Base-by-base conservation (phyloP, 352 stramenopile genomes). In the Globisporangium cylindrosporum region DNA sequence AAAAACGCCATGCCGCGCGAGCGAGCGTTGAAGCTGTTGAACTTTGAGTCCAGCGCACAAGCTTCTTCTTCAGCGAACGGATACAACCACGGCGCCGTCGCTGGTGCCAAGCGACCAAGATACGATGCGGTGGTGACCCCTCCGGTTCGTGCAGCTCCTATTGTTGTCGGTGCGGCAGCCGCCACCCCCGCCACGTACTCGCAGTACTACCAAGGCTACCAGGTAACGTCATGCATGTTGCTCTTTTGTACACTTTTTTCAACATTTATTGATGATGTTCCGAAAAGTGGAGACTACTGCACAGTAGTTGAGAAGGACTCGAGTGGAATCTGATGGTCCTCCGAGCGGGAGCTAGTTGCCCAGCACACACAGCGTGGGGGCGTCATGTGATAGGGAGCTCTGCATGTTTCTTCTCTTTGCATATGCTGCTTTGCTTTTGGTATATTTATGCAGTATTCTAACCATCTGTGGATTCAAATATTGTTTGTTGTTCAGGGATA, bases 201-300 rank as follows among this genome's bases (percentile, higher is more conserved):
- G 8, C 74, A 83, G 59, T 93, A 92, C 72, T 91, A 91, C 70
- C 82, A 91, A 77, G 78, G 80, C 78, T 91, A 91, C 55, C 85
- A 91, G 84, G 85, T 93, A 93, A 77, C 59, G 72, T 56, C 32
- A 29, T 41, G 32, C 60, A 66, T 74, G 64, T 62, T 72, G 74
- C 58, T 64, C 41, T 49, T 56, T 62, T 62, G 70, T 64, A 29
- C 59, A 36, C 22, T 34, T 38, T 66, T 27, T 43, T 60, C 59
- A 43, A 9, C 51, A 59, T 70, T n/a, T 68, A 62, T 69, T 69
- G 55, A 69, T 57, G 25, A 49, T 69, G 54, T 69, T 48, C 55
- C 64, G 41, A 63, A 58, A 53, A 62, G 69, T 46, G 46, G 34
- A 62, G 46, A 41, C 65, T 68, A 58, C 51, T 43, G 34, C n/a